Percentiles rank a stretch among this genome's conserved stretches.
These are phyloP conservation scores for Ustilago tritici DNA, from an alignment of 1,284 basidiomycete genomes.

Conservation along the genomic window DNA sequence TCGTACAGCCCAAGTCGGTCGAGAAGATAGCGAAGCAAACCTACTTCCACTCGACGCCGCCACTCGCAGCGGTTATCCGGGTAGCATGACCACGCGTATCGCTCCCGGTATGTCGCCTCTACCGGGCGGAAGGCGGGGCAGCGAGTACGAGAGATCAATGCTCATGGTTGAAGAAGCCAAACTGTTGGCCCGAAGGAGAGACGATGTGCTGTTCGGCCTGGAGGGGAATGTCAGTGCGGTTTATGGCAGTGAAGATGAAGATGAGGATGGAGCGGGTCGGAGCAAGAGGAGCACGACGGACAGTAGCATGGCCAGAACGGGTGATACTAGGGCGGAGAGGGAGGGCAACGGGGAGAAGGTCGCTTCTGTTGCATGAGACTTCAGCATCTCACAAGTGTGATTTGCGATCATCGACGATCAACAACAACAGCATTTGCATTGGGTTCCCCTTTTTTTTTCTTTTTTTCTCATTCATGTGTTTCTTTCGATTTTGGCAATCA, in stretches of 20 bases:
- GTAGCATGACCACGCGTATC: background rate
- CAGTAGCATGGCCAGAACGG: background rate
- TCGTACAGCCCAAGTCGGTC: background rate
- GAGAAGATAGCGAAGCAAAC: conserved; percentile 37
- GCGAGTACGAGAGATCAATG: conserved; percentile 54
- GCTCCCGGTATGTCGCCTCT: background rate
- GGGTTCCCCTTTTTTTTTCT: background rate
- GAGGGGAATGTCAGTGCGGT: conserved; percentile 24
- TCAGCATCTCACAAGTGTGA: background rate
- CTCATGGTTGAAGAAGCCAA: conserved; percentile 66
- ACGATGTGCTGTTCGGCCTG: conserved; percentile 59
- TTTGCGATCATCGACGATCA: no score
- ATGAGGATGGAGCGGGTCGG: background rate
- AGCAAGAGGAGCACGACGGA: background rate
- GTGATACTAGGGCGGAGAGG: background rate
- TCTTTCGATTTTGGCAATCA: background rate
- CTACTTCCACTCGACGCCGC: conserved; percentile 13
- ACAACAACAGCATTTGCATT: no score
- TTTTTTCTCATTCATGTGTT: background rate
- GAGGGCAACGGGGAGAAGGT: background rate
- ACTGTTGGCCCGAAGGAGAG: conserved; percentile 65
- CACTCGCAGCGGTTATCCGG: conserved; percentile 12
- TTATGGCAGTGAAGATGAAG: conserved; percentile 28
- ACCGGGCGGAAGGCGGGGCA: conserved; percentile 1
- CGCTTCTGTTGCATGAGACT: background rate